Evolutionary conservation across 805 yeast species (phyloP).

Genomic region (Scheffersomyces coipomensis): DNA sequence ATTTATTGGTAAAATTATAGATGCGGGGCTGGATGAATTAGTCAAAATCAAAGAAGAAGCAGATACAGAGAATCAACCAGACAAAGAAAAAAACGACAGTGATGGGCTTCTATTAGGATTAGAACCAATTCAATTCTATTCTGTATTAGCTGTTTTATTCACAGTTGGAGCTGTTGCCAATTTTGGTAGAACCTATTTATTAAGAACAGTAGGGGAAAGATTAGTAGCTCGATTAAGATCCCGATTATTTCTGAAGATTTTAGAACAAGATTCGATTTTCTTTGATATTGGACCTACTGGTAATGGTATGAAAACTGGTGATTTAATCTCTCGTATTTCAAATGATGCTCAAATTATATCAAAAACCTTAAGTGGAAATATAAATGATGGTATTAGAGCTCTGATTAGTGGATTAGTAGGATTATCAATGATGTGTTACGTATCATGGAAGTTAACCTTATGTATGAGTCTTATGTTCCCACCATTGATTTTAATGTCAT

Average conservation of each 20-base stretch:
- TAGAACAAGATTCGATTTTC: conserved; percentile 85
- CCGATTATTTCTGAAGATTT: conserved; percentile 69
- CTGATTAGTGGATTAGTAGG: conserved; percentile 83
- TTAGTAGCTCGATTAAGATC: conserved; percentile 82
- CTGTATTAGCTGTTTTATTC: conserved; percentile 61
- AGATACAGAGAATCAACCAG: neutral
- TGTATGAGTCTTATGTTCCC: conserved; percentile 82
- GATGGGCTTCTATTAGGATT: conserved; percentile 47
- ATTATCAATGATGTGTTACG: conserved; percentile 85
- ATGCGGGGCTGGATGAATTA: conserved; percentile 37
- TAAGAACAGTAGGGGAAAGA: conserved; percentile 82
- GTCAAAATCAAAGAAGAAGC: neutral
- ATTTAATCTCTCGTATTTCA: conserved; percentile 81
- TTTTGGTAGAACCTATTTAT: conserved; percentile 71
- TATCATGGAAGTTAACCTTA: conserved; percentile 77
- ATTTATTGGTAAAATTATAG: conserved; percentile 83
- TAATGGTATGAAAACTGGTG: conserved; percentile 71
- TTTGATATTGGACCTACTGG: conserved; percentile 70
- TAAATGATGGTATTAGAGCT: conserved; percentile 90
- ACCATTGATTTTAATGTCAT: conserved; percentile 74
- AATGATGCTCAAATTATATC: conserved; percentile 89
- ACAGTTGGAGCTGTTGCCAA: conserved; percentile 75
- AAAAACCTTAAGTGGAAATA: conserved; percentile 80
- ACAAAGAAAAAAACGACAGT: conserved; percentile 1
- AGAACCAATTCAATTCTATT: conserved; percentile 61